phyloP scores from a whole-genome alignment of 495 filamentous ascomycete genomes.

The Daldinia loculata region DNA sequence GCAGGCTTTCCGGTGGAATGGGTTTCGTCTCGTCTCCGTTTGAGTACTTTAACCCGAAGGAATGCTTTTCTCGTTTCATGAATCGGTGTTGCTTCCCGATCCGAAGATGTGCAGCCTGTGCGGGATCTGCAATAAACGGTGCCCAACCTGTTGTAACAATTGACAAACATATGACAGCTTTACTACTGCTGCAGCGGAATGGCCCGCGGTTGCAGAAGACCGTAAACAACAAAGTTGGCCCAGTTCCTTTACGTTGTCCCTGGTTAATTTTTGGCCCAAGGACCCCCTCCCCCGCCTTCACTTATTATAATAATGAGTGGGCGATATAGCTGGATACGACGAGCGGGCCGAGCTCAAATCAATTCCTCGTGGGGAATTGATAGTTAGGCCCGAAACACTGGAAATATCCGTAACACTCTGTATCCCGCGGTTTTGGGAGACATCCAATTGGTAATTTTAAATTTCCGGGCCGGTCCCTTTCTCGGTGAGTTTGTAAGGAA shows the following conservation, averaged over 20 bases:
- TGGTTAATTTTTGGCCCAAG: background rate
- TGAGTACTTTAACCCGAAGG: conserved; percentile 40
- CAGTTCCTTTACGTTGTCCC: background rate
- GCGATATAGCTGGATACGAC: conserved; percentile 26
- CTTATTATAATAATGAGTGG: conserved; percentile 27
- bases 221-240: background rate
- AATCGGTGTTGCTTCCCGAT: conserved; percentile 41
- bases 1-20: conserved; percentile 35
- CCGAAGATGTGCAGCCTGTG: conserved; percentile 37
- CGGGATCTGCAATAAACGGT: conserved; percentile 25
- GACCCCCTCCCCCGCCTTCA: conserved; percentile 33
- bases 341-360: conserved; percentile 26
- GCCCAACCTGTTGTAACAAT: conserved; percentile 31
- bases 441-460: conserved; percentile 34
- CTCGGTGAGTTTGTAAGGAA: conserved; percentile 35
- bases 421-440: conserved; percentile 3
- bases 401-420: conserved; percentile 6
- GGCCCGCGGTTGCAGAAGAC: conserved; percentile 30
- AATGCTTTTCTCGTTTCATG: conserved; percentile 40
- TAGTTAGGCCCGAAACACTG: conserved; percentile 16
- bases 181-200: conserved; percentile 41
- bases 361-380: conserved; percentile 10
- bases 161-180: conserved; percentile 36
- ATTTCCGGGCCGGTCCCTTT: conserved; percentile 36
- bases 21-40: conserved; percentile 42